Conservation (phyloP, 768 basidiomycete species). For the Leccinellum rugosiceps region DNA sequence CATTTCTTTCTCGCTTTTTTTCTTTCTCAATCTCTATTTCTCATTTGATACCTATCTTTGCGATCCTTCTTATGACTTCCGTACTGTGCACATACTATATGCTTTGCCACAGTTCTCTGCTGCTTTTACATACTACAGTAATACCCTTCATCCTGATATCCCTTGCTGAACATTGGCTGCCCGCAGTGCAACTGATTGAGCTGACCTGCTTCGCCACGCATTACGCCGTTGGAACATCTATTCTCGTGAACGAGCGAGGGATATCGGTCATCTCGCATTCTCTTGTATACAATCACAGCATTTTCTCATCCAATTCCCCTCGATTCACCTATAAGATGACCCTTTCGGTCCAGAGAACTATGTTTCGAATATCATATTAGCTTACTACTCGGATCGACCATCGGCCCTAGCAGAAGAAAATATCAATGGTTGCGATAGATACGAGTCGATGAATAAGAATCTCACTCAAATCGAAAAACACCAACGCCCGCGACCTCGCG, state of each 20-base stretch:
- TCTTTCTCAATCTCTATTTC: not conserved
- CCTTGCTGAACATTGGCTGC: not conserved
- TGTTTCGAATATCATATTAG: not conserved
- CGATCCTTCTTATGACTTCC: not conserved
- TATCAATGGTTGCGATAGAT: not conserved
- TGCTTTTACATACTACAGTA: not conserved
- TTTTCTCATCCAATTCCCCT: not conserved
- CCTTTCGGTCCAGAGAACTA: not conserved
- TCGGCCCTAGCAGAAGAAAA: not conserved
- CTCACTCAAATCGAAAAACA: slow-evolving; percentile 18
- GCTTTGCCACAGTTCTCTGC: not conserved
- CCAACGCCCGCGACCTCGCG: not conserved
- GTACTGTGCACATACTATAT: too few relatives aligned
- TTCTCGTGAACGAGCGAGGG: not conserved
- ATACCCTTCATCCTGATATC: not conserved
- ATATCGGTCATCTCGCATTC: not conserved
- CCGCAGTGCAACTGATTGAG: not conserved
- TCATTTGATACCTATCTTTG: not conserved
- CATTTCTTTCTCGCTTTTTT: not conserved
- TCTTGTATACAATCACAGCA: not conserved
- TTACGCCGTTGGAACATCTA: not conserved
- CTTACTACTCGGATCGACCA: not conserved
- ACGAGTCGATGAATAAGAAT: not conserved
- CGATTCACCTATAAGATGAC: not conserved
- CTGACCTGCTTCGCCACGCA: not conserved